phyloP scores from a whole-genome alignment of 441 rosid species.

The Pelargonium myrrhifolium region DNA sequence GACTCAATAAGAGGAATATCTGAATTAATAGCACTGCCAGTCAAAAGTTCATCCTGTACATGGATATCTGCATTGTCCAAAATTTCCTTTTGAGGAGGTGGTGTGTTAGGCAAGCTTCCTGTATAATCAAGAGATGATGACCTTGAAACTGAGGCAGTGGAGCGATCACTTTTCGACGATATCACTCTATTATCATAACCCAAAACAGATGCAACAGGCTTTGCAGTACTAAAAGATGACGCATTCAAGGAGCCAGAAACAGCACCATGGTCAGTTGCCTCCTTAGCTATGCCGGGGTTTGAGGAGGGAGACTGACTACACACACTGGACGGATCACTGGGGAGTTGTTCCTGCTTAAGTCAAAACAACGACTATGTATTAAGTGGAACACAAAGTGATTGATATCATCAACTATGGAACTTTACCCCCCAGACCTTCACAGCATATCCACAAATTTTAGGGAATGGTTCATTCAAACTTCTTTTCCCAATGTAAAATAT shows the following conservation, averaged over 20 bases:
- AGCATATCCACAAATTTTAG: neutral
- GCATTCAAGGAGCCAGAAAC: slow-evolving; percentile 30
- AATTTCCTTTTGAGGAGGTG: slow-evolving; percentile 18
- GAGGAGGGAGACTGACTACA: slow-evolving; percentile 36
- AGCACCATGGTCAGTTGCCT: slow-evolving; percentile 25
- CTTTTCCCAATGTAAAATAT: neutral
- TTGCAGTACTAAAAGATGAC: slow-evolving; percentile 16
- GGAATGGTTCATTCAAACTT: neutral
- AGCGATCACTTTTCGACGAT: slow-evolving; percentile 16
- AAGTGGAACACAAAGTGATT: slow-evolving; percentile 1
- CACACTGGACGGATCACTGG: slow-evolving; percentile 29
- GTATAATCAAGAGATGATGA: slow-evolving; percentile 13
- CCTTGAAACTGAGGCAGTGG: slow-evolving; percentile 19
- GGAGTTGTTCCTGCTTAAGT: slow-evolving; percentile 35
- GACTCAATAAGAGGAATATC: slow-evolving; percentile 24
- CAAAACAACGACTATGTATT: slow-evolving; percentile 8
- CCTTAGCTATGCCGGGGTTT: slow-evolving; percentile 30
- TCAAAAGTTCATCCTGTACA: slow-evolving; percentile 11
- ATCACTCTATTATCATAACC: slow-evolving; percentile 15
- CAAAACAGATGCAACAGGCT: slow-evolving; percentile 22
- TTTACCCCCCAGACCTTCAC: neutral
- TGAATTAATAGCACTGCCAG: slow-evolving; percentile 18
- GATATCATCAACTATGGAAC: neutral
- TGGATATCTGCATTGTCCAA: slow-evolving; percentile 10
- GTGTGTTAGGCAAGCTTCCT: slow-evolving; percentile 18